Conservation (phyloP, 306 rosid genomes). For the Comarum palustre region DNA sequence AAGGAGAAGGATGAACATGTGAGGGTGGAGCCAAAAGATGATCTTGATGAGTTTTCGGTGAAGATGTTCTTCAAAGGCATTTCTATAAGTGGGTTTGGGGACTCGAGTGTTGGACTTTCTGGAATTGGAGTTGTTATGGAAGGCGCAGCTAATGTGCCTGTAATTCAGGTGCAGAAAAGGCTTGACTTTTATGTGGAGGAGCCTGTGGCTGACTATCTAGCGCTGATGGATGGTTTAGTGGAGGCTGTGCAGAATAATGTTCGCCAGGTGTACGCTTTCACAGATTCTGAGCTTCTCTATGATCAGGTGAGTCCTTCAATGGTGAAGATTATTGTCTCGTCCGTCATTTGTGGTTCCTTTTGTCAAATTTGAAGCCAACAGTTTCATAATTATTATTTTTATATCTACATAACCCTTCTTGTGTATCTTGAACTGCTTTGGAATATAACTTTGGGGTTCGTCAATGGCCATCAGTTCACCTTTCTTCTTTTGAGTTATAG, state of each 20-base stretch:
- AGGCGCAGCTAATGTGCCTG: slow-evolving; percentile 45
- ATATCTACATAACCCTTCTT: no score
- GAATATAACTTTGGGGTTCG: not conserved
- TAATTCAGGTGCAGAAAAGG: slow-evolving; percentile 74
- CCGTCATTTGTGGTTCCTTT: not conserved
- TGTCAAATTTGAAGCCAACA: not conserved
- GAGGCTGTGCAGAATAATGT: slow-evolving; percentile 62
- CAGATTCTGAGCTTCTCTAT: slow-evolving; percentile 65
- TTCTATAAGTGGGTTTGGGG: slow-evolving; percentile 63
- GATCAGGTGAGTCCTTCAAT: slow-evolving; percentile 53
- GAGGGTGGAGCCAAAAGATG: slow-evolving; percentile 53
- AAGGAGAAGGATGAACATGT: slow-evolving; percentile 53
- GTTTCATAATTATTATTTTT: not conserved
- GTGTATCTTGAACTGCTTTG: not conserved
- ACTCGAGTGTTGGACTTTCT: slow-evolving; percentile 60
- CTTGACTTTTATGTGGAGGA: slow-evolving; percentile 82
- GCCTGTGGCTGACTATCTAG: slow-evolving; percentile 71
- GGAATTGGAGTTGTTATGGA: slow-evolving; percentile 96
- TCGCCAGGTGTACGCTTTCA: slow-evolving; percentile 62
- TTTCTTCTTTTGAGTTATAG: not conserved
- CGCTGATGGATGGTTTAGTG: slow-evolving; percentile 75
- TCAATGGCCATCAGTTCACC: not conserved
- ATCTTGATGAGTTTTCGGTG: slow-evolving; percentile 69
- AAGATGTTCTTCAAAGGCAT: slow-evolving; percentile 83
- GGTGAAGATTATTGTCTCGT: not conserved